Evolutionary conservation across 179 eudicot genomes (phyloP).

Genomic region (Gypsophila paniculata): DNA sequence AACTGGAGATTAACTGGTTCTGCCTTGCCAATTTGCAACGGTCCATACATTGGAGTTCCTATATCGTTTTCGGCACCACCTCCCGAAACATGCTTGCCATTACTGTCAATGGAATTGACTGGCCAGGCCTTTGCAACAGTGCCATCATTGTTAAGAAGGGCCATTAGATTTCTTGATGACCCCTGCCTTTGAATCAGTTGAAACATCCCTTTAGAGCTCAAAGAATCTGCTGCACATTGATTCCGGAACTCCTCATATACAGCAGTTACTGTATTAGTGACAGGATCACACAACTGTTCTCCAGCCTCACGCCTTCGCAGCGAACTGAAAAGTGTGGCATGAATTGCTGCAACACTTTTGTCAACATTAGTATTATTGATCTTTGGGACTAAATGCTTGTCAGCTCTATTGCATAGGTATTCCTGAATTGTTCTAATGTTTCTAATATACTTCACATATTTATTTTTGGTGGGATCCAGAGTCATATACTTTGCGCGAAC

Average conservation of each 20-base stretch:
- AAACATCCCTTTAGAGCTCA: slow-evolving; percentile 92
- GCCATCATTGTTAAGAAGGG: slow-evolving; percentile 81
- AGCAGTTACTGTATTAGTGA: slow-evolving; percentile 65
- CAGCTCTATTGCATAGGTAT: slow-evolving; percentile 85
- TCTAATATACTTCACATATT: slow-evolving; percentile 86
- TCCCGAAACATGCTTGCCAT: slow-evolving; percentile 45
- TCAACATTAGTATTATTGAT: slow-evolving; percentile 94
- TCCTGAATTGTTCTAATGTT: slow-evolving; percentile 91
- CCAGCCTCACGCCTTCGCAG: slow-evolving; percentile 75
- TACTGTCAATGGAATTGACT: slow-evolving; percentile 46
- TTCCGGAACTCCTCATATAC: slow-evolving; percentile 79
- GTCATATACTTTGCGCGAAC: slow-evolving; percentile 99
- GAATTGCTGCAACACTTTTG: slow-evolving; percentile 90
- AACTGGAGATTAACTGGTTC: slow-evolving; percentile 93
- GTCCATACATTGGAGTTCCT: slow-evolving; percentile 78
- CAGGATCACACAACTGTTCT: slow-evolving; percentile 73
- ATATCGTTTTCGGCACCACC: slow-evolving; percentile 40
- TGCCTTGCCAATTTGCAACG: slow-evolving; percentile 64
- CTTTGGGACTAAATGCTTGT: slow-evolving; percentile 90
- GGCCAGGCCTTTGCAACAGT: slow-evolving; percentile 99
- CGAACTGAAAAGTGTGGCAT: slow-evolving; percentile 89
- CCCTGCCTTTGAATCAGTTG: slow-evolving; percentile 93
- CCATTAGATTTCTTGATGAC: slow-evolving; percentile 85
- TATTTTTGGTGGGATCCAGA: slow-evolving; percentile 83
- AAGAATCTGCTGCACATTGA: slow-evolving; percentile 82